Evolutionary conservation across 306 rosid species (phyloP).

Genomic region (Prunus armeniaca): DNA sequence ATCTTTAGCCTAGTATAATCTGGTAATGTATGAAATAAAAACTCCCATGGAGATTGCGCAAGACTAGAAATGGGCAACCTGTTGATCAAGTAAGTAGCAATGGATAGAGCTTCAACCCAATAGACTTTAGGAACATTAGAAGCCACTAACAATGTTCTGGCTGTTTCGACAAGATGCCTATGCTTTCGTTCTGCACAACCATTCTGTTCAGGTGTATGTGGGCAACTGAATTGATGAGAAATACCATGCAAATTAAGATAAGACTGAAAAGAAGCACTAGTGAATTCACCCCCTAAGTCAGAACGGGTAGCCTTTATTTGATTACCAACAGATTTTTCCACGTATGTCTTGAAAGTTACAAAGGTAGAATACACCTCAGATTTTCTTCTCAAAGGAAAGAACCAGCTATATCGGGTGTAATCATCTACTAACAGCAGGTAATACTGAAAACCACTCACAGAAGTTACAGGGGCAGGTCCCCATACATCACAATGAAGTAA

Average conservation of each 20-base stretch:
- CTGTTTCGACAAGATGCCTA: background rate
- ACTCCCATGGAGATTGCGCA: too few species aligned
- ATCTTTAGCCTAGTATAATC: too few species aligned
- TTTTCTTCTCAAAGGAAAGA: too few species aligned
- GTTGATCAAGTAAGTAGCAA: background rate
- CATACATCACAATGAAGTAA: too few species aligned
- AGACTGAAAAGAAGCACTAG: background rate
- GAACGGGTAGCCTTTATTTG: background rate
- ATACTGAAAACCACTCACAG: too few species aligned
- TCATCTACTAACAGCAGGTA: too few species aligned
- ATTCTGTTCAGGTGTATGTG: background rate
- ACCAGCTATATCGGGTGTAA: too few species aligned
- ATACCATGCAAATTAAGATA: background rate
- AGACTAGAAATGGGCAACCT: too few species aligned
- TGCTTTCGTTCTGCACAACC: background rate
- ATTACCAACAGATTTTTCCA: background rate
- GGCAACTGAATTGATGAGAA: background rate
- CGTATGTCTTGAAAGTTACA: background rate
- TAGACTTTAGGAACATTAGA: background rate
- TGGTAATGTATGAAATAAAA: too few species aligned
- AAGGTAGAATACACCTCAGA: too few species aligned
- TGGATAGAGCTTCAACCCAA: background rate
- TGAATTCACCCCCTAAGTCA: background rate
- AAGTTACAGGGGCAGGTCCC: too few species aligned
- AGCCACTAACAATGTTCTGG: background rate